Evolutionary conservation across 2,329 filamentous ascomycete species (phyloP).

Genomic region (Scytalidium lignicola): DNA sequence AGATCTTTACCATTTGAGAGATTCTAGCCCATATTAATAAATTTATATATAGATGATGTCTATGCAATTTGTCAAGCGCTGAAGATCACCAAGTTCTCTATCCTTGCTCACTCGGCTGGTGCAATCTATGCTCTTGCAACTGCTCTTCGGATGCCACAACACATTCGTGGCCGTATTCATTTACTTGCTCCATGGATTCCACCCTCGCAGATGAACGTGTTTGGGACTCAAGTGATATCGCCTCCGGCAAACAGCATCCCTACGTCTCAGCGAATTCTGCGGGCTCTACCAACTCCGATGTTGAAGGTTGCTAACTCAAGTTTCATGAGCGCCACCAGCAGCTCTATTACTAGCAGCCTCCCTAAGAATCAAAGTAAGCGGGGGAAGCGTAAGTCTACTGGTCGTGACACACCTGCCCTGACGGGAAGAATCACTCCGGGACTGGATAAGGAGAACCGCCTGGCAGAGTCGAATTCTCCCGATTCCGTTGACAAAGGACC

Average conservation of each 20-base stretch:
- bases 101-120: conserved; percentile 91
- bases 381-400: conserved; percentile 52
- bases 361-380: conserved; percentile 57
- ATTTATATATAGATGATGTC: conserved; percentile 69
- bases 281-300: conserved; percentile 83
- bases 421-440: conserved; percentile 30
- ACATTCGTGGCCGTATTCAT: conserved; percentile 91
- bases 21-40: no score
- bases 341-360: conserved; percentile 73
- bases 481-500: conserved; percentile 20
- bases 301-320: conserved; percentile 92
- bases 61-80: conserved; percentile 88
- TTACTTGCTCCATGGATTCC: conserved; percentile 96
- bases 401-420: conserved; percentile 30
- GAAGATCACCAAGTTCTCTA: conserved; percentile 92
- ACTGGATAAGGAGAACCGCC: conserved; percentile 26
- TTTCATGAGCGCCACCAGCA: conserved; percentile 89
- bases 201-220: conserved; percentile 82
- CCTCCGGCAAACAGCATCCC: conserved; percentile 83
- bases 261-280: conserved; percentile 83
- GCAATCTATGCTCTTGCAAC: conserved; percentile 98
- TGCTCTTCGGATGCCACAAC: conserved; percentile 89
- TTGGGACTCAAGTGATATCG: conserved; percentile 65
- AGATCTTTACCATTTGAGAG: no score
- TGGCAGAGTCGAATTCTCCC: conserved; percentile 23